Base-by-base conservation (phyloP, 805 yeast genomes). In the Myxozyma neotropica region DNA sequence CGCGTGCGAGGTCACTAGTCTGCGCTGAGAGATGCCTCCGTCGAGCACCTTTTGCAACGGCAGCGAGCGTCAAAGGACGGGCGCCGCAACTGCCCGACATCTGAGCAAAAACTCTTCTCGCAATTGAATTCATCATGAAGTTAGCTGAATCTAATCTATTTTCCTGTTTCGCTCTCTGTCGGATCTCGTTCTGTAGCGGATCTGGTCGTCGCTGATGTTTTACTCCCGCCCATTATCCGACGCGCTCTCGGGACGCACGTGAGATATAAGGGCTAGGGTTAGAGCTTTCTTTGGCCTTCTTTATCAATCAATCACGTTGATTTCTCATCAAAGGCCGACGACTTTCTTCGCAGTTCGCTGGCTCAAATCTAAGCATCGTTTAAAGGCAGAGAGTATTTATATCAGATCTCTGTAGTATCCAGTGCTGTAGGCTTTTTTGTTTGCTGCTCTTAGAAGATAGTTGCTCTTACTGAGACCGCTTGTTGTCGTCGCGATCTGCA, bases 1-100 rank as follows among this genome's bases (percentile, higher is more conserved):
- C 52, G 39, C 43, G 53, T 6, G 58, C 57, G 6, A 58, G 31
- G 4, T 48, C 53, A 24, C 43, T 15, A 33, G 53, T 15, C 43
- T 21, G 6, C 17, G 53, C 6, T 15, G 50, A 29, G 12, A 46
- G 26, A 21, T 23, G 29, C 44, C 53, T 35, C 53, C 53, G 53
- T 23, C 17, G 53, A 17, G 33, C n/a, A n/a, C n/a, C n/a, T n/a
- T n/a, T 15, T 12, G 8, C 17, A 4, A 19, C 26, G 7, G 8
- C 31, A 7, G 33, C n/a, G 15, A 27, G 26, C 7, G 19, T 7
- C 33, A 29, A 29, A 29, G 33, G 33, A 7, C 33, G 33, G 33
- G 10, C 10, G 10, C 10, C 35, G 33, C 48, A 44, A 27, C 26
- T 44, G 17, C 35, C 17, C 48, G 48, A 6, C 15, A 46, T 3